Base-by-base conservation (phyloP, 148 eudicot species). In the Silene conica region DNA sequence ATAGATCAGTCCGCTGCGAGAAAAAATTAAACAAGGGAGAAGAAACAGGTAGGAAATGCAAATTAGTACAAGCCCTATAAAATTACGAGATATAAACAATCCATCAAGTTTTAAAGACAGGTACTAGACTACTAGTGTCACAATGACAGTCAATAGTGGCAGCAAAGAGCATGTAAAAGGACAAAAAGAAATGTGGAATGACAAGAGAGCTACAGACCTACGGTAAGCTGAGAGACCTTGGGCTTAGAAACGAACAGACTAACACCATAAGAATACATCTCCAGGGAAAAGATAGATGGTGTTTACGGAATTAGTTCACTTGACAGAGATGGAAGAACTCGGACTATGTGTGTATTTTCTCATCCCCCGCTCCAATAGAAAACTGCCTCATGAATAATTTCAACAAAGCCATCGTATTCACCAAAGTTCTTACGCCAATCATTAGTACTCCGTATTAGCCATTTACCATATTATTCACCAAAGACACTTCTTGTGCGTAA, bases 1-100 rank as follows among this genome's bases (percentile, higher is more conserved):
- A 73, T 87, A 91, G 50, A 89, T 80, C 77, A 91, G 86, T 75
- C 97, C 97, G 55, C 97, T 91, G 88, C 80, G 15, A 54, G 66
- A 76, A 31, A 73, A 67, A 34, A 38, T 5, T 14, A 13, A 38
- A 22, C 16, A 10, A 63, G 26, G 16, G 61, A 65, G 12, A 1
- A 12, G 4, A n/a, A 31, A 52, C 22, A 70, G 20, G 18, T 15
- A 2, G 18, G 21, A 48, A 48, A 16, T 23, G 46, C 26, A n/a
- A 61, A 7, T 61, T 22, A 22, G 23, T 9, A 9, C 41, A 18
- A 15, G 6, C 20, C n/a, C 59, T 12, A 18, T 8, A 9, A 20
- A 1, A 20, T 1, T 20, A 60, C 0, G 10, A 31, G 34, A 31
- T 31, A 31, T 31, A 59, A 59, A 2, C 19, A 23, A 11, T 20